Evolutionary conservation across 768 basidiomycete species (phyloP).

Genomic region (Psilocybe cubensis): DNA sequence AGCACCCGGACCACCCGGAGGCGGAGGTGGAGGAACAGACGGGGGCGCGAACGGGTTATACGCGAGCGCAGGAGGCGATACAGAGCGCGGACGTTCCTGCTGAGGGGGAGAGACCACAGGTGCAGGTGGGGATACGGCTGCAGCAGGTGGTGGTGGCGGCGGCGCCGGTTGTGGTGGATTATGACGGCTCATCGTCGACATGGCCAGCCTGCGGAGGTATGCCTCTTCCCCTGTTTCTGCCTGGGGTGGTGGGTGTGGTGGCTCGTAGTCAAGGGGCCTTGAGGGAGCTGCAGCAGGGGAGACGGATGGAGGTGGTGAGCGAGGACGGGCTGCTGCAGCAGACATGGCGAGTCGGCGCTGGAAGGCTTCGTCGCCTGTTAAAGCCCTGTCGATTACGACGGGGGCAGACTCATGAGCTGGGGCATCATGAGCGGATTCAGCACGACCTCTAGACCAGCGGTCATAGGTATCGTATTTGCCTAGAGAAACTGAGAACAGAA

Average conservation of each 20-base stretch:
- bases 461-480: slow-evolving; percentile 55
- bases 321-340: slow-evolving; percentile 19
- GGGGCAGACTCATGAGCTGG: slow-evolving; percentile 30
- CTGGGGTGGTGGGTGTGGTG: slow-evolving; percentile 10
- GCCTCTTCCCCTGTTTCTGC: slow-evolving; percentile 68
- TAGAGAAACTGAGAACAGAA: slow-evolving; percentile 19
- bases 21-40: slow-evolving; percentile 61
- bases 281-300: slow-evolving; percentile 17
- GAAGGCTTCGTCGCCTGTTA: slow-evolving; percentile 82
- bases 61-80: slow-evolving; percentile 57
- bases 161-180: slow-evolving; percentile 32
- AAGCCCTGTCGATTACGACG: slow-evolving; percentile 41
- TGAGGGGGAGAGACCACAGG: slow-evolving; percentile 24
- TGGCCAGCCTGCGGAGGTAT: slow-evolving; percentile 62
- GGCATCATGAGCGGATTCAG: slow-evolving; percentile 43
- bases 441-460: slow-evolving; percentile 49
- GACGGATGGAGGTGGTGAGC: slow-evolving; percentile 23
- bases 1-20: slow-evolving; percentile 41
- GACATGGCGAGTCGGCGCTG: slow-evolving; percentile 77
- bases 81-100: slow-evolving; percentile 35
- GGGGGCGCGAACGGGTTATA: slow-evolving; percentile 76
- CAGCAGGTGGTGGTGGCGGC: slow-evolving; percentile 13
- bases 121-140: slow-evolving; percentile 26
- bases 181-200: slow-evolving; percentile 51
- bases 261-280: slow-evolving; percentile 19